Evolutionary conservation across 129 eudicot genomes (phyloP).

Genomic region (Arctium lappa): DNA sequence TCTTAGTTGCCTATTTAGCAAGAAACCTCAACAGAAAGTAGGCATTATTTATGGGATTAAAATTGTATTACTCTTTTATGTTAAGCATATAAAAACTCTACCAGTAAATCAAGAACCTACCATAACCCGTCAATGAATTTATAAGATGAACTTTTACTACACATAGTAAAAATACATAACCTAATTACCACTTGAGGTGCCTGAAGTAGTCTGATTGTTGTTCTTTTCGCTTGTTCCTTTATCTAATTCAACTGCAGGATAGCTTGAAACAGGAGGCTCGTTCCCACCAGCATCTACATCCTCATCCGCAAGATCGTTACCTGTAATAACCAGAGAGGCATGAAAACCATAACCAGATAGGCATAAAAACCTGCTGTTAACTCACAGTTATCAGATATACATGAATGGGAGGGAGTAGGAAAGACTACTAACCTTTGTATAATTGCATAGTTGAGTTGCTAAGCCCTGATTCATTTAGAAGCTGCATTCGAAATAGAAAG

Average conservation of each 20-base stretch:
- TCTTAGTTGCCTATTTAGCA: background rate
- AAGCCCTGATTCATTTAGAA: slow-evolving; percentile 70
- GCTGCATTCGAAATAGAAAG: slow-evolving; percentile 38
- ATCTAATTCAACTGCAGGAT: slow-evolving; percentile 44
- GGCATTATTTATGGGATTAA: background rate
- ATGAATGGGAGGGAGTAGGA: background rate
- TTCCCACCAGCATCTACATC: slow-evolving; percentile 73
- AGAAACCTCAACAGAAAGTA: background rate
- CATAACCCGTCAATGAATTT: slow-evolving; percentile 4
- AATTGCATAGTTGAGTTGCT: slow-evolving; percentile 83
- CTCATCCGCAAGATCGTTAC: slow-evolving; percentile 49
- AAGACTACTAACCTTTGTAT: slow-evolving; percentile 48
- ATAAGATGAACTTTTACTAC: background rate
- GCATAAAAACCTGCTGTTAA: background rate
- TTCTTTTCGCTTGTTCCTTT: slow-evolving; percentile 28
- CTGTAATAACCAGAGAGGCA: slow-evolving; percentile 17
- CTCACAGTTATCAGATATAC: background rate
- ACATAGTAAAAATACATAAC: slow-evolving; percentile 16
- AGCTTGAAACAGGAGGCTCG: slow-evolving; percentile 68
- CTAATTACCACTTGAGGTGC: slow-evolving; percentile 31
- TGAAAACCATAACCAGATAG: background rate
- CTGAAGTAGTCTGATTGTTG: slow-evolving; percentile 35
- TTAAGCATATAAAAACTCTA: background rate
- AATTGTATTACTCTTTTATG: background rate
- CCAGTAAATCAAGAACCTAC: slow-evolving; percentile 4